Percentiles rank a stretch among this genome's conserved stretches.
Evolutionary conservation across 768 basidiomycete species (phyloP).

Genomic region (Tylopilus balloui): DNA sequence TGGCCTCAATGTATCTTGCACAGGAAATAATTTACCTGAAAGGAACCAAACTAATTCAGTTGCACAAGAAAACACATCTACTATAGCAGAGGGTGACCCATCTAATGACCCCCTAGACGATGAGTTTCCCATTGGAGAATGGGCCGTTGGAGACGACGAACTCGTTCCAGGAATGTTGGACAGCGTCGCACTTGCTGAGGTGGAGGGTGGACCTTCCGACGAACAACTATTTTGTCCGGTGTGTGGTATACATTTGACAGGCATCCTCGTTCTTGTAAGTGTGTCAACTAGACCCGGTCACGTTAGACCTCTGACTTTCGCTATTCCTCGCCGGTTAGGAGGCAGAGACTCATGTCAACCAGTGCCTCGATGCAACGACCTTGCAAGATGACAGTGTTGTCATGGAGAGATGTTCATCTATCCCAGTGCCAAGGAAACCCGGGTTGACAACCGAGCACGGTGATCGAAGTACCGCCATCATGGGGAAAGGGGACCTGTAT

Average conservation of each 20-base stretch:
- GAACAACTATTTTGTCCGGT: constrained; percentile 23
- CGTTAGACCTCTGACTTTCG: constrained; percentile 1
- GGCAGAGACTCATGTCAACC: constrained; percentile 51
- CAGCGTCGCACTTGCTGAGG: constrained; percentile 20
- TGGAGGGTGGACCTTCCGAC: constrained; percentile 12
- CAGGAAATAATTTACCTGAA: constrained; percentile 2
- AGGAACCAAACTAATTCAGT: not conserved
- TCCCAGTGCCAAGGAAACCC: not conserved
- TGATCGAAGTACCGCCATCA: not conserved
- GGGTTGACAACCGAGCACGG: not conserved
- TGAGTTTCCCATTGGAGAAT: constrained; percentile 43
- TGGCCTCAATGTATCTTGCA: not conserved
- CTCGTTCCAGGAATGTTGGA: constrained; percentile 33
- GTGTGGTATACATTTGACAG: constrained; percentile 18
- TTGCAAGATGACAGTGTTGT: constrained; percentile 1
- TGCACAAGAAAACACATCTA: not conserved
- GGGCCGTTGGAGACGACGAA: constrained; percentile 77
- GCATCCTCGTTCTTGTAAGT: constrained; percentile 19
- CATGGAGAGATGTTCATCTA: not conserved
- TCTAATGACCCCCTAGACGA: not conserved
- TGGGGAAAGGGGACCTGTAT: constrained; percentile 44
- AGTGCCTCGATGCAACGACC: constrained; percentile 43
- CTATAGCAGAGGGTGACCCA: not conserved
- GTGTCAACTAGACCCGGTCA: constrained; percentile 17
- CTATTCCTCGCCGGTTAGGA: constrained; percentile 35